A percentile compares a stretch with the other conserved stretches of the same genome.
These are phyloP conservation scores for Tillandsia leiboldiana DNA, from an alignment of 176 grass and related monocot species.

Conservation along the genomic window DNA sequence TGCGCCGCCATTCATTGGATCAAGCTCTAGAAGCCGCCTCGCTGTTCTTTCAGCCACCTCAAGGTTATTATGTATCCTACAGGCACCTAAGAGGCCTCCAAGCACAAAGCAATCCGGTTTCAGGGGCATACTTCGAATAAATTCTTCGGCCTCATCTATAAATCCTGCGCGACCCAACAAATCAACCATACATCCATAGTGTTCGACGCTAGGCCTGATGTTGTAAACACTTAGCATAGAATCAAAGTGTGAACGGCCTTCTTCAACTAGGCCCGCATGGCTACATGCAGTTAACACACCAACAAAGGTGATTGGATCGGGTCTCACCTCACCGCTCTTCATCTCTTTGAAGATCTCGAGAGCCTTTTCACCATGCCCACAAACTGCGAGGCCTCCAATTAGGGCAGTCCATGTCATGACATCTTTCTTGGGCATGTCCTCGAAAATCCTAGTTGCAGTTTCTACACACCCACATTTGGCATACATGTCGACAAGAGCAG, in stretches of 20 bases:
- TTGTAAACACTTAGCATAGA: constrained; percentile 4
- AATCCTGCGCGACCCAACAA: constrained; percentile 6
- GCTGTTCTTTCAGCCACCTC: constrained; percentile 7
- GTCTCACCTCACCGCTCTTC: constrained; percentile 11
- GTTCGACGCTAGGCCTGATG: constrained; percentile 13
- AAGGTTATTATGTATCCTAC: constrained; percentile 5
- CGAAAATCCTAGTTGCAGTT: constrained; percentile 6
- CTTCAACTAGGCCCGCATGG: constrained; percentile 8
- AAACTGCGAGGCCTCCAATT: constrained; percentile 10
- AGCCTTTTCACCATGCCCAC: constrained; percentile 9
- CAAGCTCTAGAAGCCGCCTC: constrained; percentile 3
- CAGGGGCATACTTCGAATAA: constrained; percentile 15
- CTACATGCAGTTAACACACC: constrained; percentile 18
- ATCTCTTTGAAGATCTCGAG: constrained; percentile 6
- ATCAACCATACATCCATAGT: constrained; percentile 18
- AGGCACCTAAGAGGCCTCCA: constrained; percentile 6
- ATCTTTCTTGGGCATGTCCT: constrained; percentile 11
- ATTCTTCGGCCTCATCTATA: constrained; percentile 8
- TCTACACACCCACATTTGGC: constrained; percentile 11
- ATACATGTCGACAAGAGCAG: constrained; percentile 22
- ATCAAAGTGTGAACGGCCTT: constrained; percentile 9
- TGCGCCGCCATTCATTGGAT: constrained; percentile 1
- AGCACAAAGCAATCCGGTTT: constrained; percentile 11
- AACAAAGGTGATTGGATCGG: constrained; percentile 9
- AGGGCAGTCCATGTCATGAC: constrained; percentile 14